Base-by-base conservation (phyloP, 192 early-diverging fungal genomes). In the Coemansia sp. region DNA sequence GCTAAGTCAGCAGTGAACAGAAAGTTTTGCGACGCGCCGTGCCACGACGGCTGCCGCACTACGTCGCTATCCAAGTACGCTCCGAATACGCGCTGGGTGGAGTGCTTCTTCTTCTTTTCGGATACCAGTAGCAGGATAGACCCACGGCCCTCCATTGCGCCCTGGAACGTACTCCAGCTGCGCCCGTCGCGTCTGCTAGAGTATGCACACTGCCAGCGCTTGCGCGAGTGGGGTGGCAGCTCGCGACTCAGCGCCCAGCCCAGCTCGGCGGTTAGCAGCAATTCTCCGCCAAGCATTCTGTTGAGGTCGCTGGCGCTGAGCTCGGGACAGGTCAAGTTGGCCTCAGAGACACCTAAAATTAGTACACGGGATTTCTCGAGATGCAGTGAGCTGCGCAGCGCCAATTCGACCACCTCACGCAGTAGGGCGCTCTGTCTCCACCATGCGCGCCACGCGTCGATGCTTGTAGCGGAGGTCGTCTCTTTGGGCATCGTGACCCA, bases 81-180 rank as follows among this genome's bases (percentile, higher is more conserved):
- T 11, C 89, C 91, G 78, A 93, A 87, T n/a, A 90, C 82, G 70
- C 79, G 82, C 75, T 84, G 25, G 64, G 83, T 34, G 83, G 25
- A 21, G 43, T 18, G 78, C 79, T 25, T 50, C 3, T 26, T 50
- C 20, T 21, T 33, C 42, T 68, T 72, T 58, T 82, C 79, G 13
- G 59, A 58, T 16, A 82, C 53, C 4, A 82, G 25, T 16, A 82
- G 35, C 11, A 82, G 45, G 28, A 82, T n/a, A 34, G 79, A 56
- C 7, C 79, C 79, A 1, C 59, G 59, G 47, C 34, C 45, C 23
- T 73, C 79, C 5, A 82, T 61, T 18, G 63, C 59, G 23, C 41
- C 58, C 26, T 65, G 64, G 33, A 82, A 82, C 31, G 75, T 66
- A 63, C 69, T 82, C 79, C 79, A 82, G 55, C 79, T 82, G 10